These are phyloP conservation scores for Fagus crenata DNA, from an alignment of 306 rosid species.

Conservation along the genomic window DNA sequence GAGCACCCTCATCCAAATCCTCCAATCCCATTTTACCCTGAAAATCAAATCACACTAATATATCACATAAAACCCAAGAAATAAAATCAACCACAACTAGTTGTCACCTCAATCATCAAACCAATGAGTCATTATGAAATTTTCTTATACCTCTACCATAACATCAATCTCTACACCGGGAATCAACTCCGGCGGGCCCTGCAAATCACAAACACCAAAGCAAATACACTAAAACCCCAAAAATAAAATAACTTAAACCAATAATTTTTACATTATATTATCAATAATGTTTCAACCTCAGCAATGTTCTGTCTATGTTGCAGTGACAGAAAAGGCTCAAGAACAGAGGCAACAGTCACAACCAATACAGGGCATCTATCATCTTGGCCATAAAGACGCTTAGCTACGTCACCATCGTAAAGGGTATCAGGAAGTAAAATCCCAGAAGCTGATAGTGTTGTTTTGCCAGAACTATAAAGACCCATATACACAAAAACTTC, in stretches of 20 bases:
- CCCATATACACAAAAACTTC: constrained; percentile 25
- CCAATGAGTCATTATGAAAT: too few relatives aligned
- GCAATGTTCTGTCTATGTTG: constrained; percentile 54
- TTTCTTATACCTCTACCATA: constrained; percentile 60
- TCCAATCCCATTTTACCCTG: constrained; percentile 35
- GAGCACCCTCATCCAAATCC: constrained; percentile 42
- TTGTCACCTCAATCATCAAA: neutral
- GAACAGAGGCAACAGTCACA: constrained; percentile 78
- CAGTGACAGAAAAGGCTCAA: constrained; percentile 80
- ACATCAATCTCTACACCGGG: constrained; percentile 76
- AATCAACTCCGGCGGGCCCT: constrained; percentile 81
- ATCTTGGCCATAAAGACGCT: constrained; percentile 41
- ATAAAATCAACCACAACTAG: too few relatives aligned
- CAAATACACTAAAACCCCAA: constrained; percentile 20
- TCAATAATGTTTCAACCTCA: constrained; percentile 46
- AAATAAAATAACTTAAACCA: constrained; percentile 13
- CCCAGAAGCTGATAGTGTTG: constrained; percentile 97
- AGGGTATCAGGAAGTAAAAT: constrained; percentile 63
- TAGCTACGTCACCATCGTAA: constrained; percentile 53
- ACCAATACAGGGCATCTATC: constrained; percentile 53
- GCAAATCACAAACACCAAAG: constrained; percentile 36
- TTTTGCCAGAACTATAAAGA: constrained; percentile 73
- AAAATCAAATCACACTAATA: constrained; percentile 9
- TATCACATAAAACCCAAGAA: constrained; percentile 14
- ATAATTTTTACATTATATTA: constrained; percentile 5